Evolutionary conservation across 352 stramenopile species (phyloP).

Genomic region (Phytophthora podocarpi): DNA sequence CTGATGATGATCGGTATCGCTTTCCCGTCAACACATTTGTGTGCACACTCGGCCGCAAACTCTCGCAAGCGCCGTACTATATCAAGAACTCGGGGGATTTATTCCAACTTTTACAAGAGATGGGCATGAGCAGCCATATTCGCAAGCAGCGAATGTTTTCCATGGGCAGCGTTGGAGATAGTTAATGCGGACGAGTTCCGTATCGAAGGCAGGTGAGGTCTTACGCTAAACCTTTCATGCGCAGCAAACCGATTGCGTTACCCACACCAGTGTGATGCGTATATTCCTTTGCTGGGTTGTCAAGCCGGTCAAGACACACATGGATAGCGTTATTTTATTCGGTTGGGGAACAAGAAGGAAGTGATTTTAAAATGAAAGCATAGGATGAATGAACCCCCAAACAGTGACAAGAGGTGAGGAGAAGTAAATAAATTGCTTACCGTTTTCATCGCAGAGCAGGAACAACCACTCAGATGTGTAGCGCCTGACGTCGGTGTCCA

Average conservation of each 20-base stretch:
- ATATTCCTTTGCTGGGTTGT: slow-evolving; percentile 66
- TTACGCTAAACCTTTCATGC: slow-evolving; percentile 66
- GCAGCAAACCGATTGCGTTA: slow-evolving; percentile 77
- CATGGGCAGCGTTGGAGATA: slow-evolving; percentile 37
- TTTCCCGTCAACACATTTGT: slow-evolving; percentile 89
- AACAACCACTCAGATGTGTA: slow-evolving; percentile 78
- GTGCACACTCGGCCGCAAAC: slow-evolving; percentile 81
- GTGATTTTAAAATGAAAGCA: slow-evolving; percentile 39
- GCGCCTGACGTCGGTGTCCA: slow-evolving; percentile 72
- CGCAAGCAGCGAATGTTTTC: slow-evolving; percentile 75
- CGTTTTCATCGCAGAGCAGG: slow-evolving; percentile 74
- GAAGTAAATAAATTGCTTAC: slow-evolving; percentile 45
- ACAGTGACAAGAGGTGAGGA: slow-evolving; percentile 3
- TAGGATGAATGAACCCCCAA: slow-evolving; percentile 12
- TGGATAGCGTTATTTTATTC: slow-evolving; percentile 36
- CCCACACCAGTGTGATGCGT: slow-evolving; percentile 70
- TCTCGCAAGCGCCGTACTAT: slow-evolving; percentile 85
- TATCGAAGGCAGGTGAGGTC: background rate
- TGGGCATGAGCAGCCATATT: slow-evolving; percentile 84
- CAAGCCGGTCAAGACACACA: background rate
- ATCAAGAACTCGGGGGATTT: slow-evolving; percentile 89
- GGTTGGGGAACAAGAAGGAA: slow-evolving; percentile 5
- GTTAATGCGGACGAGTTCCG: slow-evolving; percentile 6
- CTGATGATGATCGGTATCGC: slow-evolving; percentile 58
- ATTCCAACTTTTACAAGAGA: slow-evolving; percentile 84